Percentiles rank a stretch among this genome's conserved stretches.
Conservation (phyloP, 352 stramenopile genomes). For the Pythium rhizo-oryzae region DNA sequence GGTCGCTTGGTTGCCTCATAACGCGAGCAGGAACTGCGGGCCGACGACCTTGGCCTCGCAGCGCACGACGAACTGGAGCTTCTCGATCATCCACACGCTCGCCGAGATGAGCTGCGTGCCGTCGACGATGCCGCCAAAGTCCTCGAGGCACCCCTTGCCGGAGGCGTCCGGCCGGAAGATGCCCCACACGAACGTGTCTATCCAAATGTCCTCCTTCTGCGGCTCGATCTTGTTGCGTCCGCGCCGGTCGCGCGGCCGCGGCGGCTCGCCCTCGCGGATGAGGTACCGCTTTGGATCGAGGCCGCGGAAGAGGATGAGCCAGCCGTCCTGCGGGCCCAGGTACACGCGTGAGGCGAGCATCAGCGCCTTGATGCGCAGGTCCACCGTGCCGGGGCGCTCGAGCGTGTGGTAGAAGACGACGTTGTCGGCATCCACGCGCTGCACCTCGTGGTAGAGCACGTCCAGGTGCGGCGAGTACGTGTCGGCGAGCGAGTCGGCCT, state of each 20-base stretch:
- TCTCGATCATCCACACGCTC: constrained; percentile 75
- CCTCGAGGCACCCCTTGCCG: constrained; percentile 48
- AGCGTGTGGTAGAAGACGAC: constrained; percentile 78
- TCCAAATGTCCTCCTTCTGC: constrained; percentile 61
- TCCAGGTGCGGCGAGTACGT: constrained; percentile 57
- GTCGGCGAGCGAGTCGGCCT: constrained; percentile 45
- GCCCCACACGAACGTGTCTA: constrained; percentile 73
- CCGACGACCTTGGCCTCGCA: constrained; percentile 57
- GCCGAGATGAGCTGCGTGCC: constrained; percentile 56
- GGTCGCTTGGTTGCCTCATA: neutral
- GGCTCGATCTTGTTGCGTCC: constrained; percentile 55
- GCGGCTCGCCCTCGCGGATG: constrained; percentile 46
- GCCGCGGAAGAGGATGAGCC: constrained; percentile 54
- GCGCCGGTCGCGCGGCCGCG: constrained; percentile 46
- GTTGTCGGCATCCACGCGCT: constrained; percentile 56
- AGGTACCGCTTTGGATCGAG: constrained; percentile 63
- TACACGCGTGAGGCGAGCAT: constrained; percentile 63
- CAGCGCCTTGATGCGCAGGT: constrained; percentile 62
- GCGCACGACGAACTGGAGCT: constrained; percentile 64
- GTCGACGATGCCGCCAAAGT: constrained; percentile 65
- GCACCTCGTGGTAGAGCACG: constrained; percentile 64
- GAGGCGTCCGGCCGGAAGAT: constrained; percentile 52
- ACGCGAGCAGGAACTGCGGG: constrained; percentile 37
- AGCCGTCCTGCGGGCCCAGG: constrained; percentile 42
- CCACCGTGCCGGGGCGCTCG: constrained; percentile 42